Evolutionary conservation across 2,329 filamentous ascomycete species (phyloP).

Genomic region (Daldinia sp.): DNA sequence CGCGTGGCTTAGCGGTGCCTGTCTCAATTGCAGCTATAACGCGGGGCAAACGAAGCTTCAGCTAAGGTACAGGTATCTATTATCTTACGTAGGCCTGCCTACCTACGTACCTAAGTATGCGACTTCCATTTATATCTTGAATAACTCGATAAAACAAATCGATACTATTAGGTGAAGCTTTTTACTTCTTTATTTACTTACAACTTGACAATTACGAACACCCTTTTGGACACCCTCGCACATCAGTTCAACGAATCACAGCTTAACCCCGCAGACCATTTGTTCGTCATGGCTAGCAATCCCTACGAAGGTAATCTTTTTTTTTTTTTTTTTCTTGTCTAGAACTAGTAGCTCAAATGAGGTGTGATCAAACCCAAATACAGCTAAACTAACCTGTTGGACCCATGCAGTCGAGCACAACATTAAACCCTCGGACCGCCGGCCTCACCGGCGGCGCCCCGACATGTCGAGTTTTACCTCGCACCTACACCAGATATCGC

Average conservation of each 20-base stretch:
- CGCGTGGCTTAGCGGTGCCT: conserved; percentile 8
- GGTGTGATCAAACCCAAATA: not conserved
- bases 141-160: not conserved
- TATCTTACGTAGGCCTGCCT: conserved; percentile 6
- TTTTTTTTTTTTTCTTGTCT: no score
- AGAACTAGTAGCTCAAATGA: not conserved
- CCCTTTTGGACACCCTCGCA: conserved; percentile 5
- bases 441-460: conserved; percentile 62
- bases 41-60: conserved; percentile 8
- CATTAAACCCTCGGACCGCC: conserved; percentile 61
- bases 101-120: no score
- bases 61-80: not conserved
- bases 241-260: conserved; percentile 9
- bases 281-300: conserved; percentile 50
- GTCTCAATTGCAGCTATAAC: not conserved
- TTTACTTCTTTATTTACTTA: not conserved
- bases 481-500: conserved; percentile 66
- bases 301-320: conserved; percentile 51
- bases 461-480: conserved; percentile 74
- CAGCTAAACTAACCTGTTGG: not conserved
- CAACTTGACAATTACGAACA: conserved; percentile 4
- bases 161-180: not conserved
- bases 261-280: not conserved
- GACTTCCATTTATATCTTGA: not conserved
- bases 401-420: conserved; percentile 70